Conservation (phyloP, 768 basidiomycete genomes). For the Asterophora lycoperdoides region DNA sequence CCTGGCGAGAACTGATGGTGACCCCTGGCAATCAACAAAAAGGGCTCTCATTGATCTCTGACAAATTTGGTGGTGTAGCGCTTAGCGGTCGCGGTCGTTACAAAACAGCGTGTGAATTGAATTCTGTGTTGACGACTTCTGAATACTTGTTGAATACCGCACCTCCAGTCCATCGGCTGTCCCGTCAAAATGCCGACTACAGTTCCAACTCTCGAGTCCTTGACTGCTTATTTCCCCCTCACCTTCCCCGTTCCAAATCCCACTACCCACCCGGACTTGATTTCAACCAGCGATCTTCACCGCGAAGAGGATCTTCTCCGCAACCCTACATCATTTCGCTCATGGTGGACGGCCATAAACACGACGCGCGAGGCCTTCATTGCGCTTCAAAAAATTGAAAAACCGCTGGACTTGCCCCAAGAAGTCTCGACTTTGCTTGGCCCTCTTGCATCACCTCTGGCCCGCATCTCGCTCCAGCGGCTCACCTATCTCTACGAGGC, state of each 20-base stretch:
- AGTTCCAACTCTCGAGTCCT: conserved; percentile 46
- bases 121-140: conserved; percentile 1
- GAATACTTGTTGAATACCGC: neutral
- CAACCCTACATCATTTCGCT: conserved; percentile 86
- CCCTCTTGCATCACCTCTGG: conserved; percentile 67
- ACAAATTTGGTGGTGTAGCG: no score
- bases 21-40: no score
- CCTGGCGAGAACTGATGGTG: no score
- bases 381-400: conserved; percentile 55
- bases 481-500: conserved; percentile 92
- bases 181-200: conserved; percentile 50
- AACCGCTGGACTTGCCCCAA: conserved; percentile 40
- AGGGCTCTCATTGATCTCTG: no score
- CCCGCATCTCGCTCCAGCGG: conserved; percentile 75
- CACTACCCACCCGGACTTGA: conserved; percentile 67
- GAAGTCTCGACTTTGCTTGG: conserved; percentile 64
- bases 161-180: conserved; percentile 1
- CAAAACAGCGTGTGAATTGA: no score
- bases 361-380: conserved; percentile 64
- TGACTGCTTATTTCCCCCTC: conserved; percentile 68
- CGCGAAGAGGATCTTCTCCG: conserved; percentile 92
- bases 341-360: conserved; percentile 89
- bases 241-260: conserved; percentile 84
- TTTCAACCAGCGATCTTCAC: conserved; percentile 71
- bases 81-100: no score